Percentiles rank a stretch among this genome's conserved stretches.
Conservation (phyloP, 176 grass and related monocot genomes). For the Coix lacrymajobi region DNA sequence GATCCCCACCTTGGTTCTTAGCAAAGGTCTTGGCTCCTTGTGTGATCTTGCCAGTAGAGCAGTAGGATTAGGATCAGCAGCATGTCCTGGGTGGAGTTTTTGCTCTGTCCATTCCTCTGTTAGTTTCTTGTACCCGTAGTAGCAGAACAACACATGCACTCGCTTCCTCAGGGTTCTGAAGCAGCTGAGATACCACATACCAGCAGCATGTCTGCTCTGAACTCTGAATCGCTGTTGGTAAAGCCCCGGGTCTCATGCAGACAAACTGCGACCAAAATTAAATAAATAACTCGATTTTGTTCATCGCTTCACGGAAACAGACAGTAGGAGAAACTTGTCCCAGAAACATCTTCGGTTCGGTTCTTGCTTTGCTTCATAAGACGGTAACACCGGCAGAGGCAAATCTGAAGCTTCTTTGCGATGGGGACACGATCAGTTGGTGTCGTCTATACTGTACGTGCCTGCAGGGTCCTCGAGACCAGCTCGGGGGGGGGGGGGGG, state of each 20-base stretch:
- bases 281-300: neutral
- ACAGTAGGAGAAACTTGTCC: neutral
- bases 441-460: neutral
- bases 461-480: neutral
- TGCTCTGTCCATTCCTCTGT: neutral
- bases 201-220: neutral
- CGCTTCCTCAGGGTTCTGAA: neutral
- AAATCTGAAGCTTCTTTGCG: neutral
- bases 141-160: neutral
- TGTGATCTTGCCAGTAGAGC: neutral
- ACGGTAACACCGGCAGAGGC: neutral
- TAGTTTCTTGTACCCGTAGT: neutral
- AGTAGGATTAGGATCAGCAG: no score
- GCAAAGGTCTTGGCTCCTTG: neutral
- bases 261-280: neutral
- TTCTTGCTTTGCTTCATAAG: neutral
- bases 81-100: neutral
- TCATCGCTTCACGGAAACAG: neutral
- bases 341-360: neutral
- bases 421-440: neutral
- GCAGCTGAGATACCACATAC: neutral
- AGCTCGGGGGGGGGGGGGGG: no score
- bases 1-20: neutral
- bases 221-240: neutral
- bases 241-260: neutral